A percentile compares a stretch with the other conserved stretches of the same genome.
phyloP scores from a whole-genome alignment of 2,329 filamentous ascomycete genomes.

The Acrocalymma vagum region DNA sequence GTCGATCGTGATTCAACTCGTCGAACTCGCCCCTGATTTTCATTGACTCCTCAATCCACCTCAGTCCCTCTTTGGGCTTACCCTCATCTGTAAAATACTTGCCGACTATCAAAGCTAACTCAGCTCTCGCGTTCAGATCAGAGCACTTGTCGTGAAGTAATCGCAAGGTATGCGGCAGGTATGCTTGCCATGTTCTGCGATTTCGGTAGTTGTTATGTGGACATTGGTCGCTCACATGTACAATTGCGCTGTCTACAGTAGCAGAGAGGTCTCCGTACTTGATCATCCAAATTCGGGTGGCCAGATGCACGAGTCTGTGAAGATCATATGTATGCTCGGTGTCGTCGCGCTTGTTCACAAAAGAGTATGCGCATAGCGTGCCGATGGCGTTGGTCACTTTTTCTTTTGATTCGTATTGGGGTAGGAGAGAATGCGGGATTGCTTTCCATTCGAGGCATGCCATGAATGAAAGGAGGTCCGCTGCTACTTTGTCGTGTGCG shows the following conservation, averaged over 20 bases:
- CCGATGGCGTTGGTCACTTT: no score
- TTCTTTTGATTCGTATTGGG: no score
- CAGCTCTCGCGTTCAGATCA: conserved; percentile 2
- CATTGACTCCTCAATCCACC: conserved; percentile 5
- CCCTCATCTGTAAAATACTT: conserved; percentile 9
- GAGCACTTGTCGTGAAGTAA: conserved; percentile 9
- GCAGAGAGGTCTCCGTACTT: no score
- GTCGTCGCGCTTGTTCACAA: no score
- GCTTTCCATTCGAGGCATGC: conserved; percentile 19
- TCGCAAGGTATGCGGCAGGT: conserved; percentile 19
- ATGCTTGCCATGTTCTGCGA: conserved; percentile 15
- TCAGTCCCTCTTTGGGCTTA: background rate
- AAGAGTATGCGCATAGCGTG: no score
- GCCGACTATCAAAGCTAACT: conserved; percentile 15
- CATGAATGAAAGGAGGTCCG: conserved; percentile 46
- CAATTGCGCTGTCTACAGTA: no score
- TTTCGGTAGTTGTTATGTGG: conserved; percentile 16
- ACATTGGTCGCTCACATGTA: conserved; percentile 15
- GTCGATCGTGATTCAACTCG: no score
- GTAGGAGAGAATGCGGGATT: conserved; percentile 18
- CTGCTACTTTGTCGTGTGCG: conserved; percentile 35
- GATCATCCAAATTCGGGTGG: conserved; percentile 23
- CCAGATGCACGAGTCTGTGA: conserved; percentile 24
- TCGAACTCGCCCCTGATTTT: no score
- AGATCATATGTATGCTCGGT: conserved; percentile 17